Conservation (phyloP, 345 rosid species). For the Limnanthes douglasii region DNA sequence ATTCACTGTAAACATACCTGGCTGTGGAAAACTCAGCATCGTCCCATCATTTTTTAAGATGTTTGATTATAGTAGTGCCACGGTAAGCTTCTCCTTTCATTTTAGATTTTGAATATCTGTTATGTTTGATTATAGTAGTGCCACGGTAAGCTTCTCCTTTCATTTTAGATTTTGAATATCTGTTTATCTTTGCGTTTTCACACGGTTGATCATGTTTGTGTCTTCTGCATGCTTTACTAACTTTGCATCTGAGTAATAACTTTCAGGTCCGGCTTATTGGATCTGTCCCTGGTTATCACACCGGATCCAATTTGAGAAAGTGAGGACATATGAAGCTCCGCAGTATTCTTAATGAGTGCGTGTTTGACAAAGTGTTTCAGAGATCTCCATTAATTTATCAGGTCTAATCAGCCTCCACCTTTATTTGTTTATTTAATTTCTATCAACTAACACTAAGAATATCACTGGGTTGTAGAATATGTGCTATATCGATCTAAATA, state of each 20-base stretch:
- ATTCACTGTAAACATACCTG: slow-evolving; percentile 48
- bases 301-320: slow-evolving; percentile 52
- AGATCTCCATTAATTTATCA: slow-evolving; percentile 84
- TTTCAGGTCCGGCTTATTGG: slow-evolving; percentile 68
- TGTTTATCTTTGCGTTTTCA: too few relatives aligned
- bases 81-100: slow-evolving; percentile 23
- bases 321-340: slow-evolving; percentile 95
- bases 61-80: slow-evolving; percentile 52
- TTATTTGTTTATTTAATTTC: neutral
- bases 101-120: too few relatives aligned
- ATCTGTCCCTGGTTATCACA: slow-evolving; percentile 94
- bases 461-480: too few relatives aligned
- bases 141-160: slow-evolving; percentile 30
- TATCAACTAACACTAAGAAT: too few relatives aligned
- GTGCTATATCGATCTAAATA: neutral
- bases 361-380: slow-evolving; percentile 56
- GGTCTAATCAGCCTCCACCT: slow-evolving; percentile 24
- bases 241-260: neutral
- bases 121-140: slow-evolving; percentile 58
- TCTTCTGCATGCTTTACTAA: too few relatives aligned
- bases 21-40: slow-evolving; percentile 39
- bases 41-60: slow-evolving; percentile 73
- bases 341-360: slow-evolving; percentile 53
- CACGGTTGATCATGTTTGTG: too few relatives aligned
- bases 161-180: neutral